These are phyloP conservation scores for Symbiotaphrina buchneri DNA, from an alignment of 495 filamentous ascomycete genomes.

Conservation along the genomic window DNA sequence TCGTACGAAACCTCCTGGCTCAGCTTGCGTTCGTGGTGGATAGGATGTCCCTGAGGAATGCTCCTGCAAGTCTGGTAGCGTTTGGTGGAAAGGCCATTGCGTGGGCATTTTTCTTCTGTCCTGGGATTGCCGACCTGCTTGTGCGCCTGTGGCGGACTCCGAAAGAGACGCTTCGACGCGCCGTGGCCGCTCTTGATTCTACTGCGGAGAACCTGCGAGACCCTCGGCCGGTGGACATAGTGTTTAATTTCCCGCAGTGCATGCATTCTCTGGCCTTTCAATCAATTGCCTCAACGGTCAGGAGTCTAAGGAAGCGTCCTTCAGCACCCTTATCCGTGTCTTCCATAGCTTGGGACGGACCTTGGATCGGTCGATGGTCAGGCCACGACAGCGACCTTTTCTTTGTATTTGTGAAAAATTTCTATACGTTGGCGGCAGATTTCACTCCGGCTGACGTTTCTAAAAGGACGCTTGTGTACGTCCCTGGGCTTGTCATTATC, in stretches of 20 bases:
- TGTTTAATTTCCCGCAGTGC: slow-evolving; percentile 46
- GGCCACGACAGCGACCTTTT: slow-evolving; percentile 84
- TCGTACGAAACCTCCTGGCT: slow-evolving; percentile 62
- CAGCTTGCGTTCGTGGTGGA: slow-evolving; percentile 84
- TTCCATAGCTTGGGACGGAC: slow-evolving; percentile 65
- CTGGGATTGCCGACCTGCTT: slow-evolving; percentile 69
- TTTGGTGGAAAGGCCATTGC: slow-evolving; percentile 90
- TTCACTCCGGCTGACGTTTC: slow-evolving; percentile 47
- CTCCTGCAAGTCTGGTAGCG: slow-evolving; percentile 76
- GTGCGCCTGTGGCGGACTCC: slow-evolving; percentile 63
- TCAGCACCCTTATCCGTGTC: slow-evolving; percentile 37
- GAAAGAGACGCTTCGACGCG: slow-evolving; percentile 39
- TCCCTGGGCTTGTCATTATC: slow-evolving; percentile 63
- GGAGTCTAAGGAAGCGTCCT: slow-evolving; percentile 42
- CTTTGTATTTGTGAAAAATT: slow-evolving; percentile 85
- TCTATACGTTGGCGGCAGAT: slow-evolving; percentile 60
- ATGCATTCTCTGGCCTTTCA: slow-evolving; percentile 51
- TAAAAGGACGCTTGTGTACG: slow-evolving; percentile 35
- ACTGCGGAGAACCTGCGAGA: too few relatives aligned
- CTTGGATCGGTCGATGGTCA: slow-evolving; percentile 71
- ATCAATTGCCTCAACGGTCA: slow-evolving; percentile 35
- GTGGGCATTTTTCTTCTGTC: slow-evolving; percentile 92
- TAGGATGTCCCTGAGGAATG: slow-evolving; percentile 70
- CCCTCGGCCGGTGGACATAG: slow-evolving; percentile 27
- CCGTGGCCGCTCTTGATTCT: slow-evolving; percentile 47